Conservation (phyloP, 1,139 yeast genomes). For the Martiniozyma asiatica region DNA sequence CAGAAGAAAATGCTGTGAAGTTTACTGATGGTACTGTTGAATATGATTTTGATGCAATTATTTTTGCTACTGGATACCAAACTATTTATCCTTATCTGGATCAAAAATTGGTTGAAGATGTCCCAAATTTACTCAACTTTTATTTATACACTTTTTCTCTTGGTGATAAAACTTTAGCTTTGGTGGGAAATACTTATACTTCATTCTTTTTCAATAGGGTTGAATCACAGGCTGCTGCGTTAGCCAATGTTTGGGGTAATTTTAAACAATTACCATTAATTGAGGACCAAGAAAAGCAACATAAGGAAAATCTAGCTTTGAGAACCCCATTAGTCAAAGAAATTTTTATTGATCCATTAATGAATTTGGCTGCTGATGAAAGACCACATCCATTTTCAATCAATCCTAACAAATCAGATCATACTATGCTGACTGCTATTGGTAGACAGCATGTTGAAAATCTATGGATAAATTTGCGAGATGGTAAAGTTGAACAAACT, state of each 20-base stretch:
- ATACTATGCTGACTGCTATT: slow-evolving; percentile 7
- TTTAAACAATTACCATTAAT: slow-evolving; percentile 15
- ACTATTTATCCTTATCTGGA: slow-evolving; percentile 28
- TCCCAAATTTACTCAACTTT: no score
- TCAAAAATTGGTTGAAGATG: no score
- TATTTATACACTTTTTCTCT: slow-evolving; percentile 29
- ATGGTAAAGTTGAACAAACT: slow-evolving; percentile 8
- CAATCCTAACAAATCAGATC: slow-evolving; percentile 10
- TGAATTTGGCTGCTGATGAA: slow-evolving; percentile 6
- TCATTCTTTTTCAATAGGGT: slow-evolving; percentile 31
- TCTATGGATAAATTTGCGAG: slow-evolving; percentile 9
- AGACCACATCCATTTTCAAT: slow-evolving; percentile 13
- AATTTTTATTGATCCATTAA: slow-evolving; percentile 11
- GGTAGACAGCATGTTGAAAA: slow-evolving; percentile 7
- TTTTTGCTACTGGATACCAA: slow-evolving; percentile 38
- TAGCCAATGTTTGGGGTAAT: slow-evolving; percentile 35
- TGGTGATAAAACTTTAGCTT: slow-evolving; percentile 32
- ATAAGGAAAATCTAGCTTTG: slow-evolving; percentile 5
- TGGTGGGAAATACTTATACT: slow-evolving; percentile 30
- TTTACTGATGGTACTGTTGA: slow-evolving; percentile 27
- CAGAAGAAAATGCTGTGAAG: slow-evolving; percentile 17
- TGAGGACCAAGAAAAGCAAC: slow-evolving; percentile 12
- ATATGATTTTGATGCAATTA: slow-evolving; percentile 26
- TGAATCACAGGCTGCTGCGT: slow-evolving; percentile 32
- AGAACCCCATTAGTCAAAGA: slow-evolving; percentile 4